Evolutionary conservation across 352 stramenopile genomes (phyloP), one percentile per base, ranked within the genome.

Genomic region (Pythium insidiosum): DNA sequence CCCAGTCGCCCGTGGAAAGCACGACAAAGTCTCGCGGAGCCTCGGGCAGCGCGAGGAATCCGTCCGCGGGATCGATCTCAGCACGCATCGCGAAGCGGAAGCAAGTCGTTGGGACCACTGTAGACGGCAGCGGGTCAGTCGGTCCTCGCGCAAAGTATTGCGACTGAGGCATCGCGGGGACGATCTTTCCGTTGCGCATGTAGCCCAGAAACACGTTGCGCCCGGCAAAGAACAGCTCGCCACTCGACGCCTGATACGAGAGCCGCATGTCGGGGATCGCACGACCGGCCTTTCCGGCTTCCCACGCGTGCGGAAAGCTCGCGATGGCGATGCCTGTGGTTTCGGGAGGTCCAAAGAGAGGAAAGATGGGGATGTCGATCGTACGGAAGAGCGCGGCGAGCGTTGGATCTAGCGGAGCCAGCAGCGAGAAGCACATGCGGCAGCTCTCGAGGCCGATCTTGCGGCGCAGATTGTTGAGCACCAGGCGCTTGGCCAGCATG

Each of bases 371-470:
- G 4, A 85, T 73, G 51, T 88, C 79, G 25, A 91, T 81, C 1
- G 72, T 89, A 61, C 85, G 84, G 46, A 91, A 91, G 1, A 91
- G 62, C 49, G 73, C 73, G 40, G 86, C 73, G 4, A 88, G 73
- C 49, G 88, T 76, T 28, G 89, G 89, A 38, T 87, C 73, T 9
- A 92, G 58, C 29, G 76, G 73, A 28, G 80, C 74, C 16, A 90
- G 55, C 30, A 93, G 53, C 13, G 76, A 88, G 47, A 81, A 88
- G 54, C 80, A 93, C 16, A 71, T 61, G 7, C 65, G 63, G 40
- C 75, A 88, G 41, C 74, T 81, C 60, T 85, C 69, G 12, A 92
- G 57, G 6, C 79, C 79, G 23, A 92, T 66, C 37, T 76, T 78
- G 49, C 83, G 84, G 53, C 89, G 88, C 36, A 92, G 80, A 21